phyloP scores from a whole-genome alignment of 2,329 filamentous ascomycete genomes.

The Beauveria brongniartii region DNA sequence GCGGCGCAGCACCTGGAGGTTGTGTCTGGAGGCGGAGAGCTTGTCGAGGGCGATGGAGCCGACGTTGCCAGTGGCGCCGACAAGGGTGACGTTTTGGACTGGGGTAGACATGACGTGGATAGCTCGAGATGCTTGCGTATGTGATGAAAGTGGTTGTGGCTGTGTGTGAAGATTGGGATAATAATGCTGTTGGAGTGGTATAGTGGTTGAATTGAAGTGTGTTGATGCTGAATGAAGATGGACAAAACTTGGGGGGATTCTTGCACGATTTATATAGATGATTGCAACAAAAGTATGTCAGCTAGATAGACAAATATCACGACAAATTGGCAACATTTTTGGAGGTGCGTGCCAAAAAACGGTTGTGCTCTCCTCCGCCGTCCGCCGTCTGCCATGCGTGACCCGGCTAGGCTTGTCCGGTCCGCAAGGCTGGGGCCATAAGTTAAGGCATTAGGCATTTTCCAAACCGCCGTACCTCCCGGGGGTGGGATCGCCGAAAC shows the following conservation, averaged over 20 bases:
- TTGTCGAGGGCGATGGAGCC: conserved; percentile 3
- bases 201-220: not conserved
- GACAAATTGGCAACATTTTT: not conserved
- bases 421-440: no score
- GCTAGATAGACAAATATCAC: not conserved
- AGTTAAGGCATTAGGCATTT: no score
- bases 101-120: conserved; percentile 1
- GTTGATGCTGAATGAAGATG: not conserved
- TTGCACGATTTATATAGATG: not conserved
- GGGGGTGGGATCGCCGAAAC: no score
- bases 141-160: not conserved
- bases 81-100: conserved; percentile 20
- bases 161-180: not conserved
- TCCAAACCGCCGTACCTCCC: no score
- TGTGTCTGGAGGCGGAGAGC: conserved; percentile 13
- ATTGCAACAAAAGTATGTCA: no score
- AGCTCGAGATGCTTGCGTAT: not conserved
- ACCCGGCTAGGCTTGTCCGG: no score
- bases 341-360: not conserved
- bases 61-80: conserved; percentile 15
- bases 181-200: no score
- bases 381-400: no score
- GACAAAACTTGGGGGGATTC: not conserved
- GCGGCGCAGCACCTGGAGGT: conserved; percentile 43
- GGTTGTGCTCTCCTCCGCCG: not conserved